phyloP scores from a whole-genome alignment of 2,329 filamentous ascomycete genomes.

The Boeremia lycopersici region DNA sequence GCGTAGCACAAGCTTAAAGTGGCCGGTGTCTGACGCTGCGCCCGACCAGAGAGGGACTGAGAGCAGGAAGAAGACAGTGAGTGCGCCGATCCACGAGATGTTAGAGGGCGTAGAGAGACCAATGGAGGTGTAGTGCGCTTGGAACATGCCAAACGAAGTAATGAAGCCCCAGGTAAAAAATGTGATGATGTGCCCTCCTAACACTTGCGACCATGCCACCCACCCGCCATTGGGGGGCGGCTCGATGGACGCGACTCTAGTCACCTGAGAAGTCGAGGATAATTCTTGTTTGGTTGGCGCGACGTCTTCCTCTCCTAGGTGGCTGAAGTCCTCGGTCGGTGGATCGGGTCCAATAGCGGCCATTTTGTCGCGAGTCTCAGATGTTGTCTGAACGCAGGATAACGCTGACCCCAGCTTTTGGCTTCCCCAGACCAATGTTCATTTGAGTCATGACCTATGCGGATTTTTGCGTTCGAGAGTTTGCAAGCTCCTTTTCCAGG shows the following conservation, averaged over 20 bases:
- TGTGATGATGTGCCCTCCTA: slow-evolving; percentile 39
- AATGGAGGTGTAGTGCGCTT: slow-evolving; percentile 54
- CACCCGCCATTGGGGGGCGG: slow-evolving; percentile 50
- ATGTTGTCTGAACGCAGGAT: not conserved
- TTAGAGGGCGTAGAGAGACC: slow-evolving; percentile 50
- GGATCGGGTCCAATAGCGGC: not conserved
- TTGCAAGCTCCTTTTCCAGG: not conserved
- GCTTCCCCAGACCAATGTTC: not conserved
- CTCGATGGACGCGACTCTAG: slow-evolving; percentile 11
- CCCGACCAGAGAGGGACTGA: slow-evolving; percentile 54
- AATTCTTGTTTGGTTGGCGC: not conserved
- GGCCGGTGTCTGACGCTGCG: slow-evolving; percentile 57
- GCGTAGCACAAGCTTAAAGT: slow-evolving; percentile 52
- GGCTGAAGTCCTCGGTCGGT: not conserved
- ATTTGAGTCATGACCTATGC: not conserved
- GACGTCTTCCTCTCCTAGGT: not conserved
- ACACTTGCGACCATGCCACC: slow-evolving; percentile 38
- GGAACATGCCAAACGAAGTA: slow-evolving; percentile 54
- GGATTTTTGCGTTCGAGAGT: not conserved
- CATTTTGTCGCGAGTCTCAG: not conserved
- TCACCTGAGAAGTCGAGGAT: not conserved
- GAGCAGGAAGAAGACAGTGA: slow-evolving; percentile 56
- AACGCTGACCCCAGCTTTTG: not conserved
- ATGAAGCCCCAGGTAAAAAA: slow-evolving; percentile 49
- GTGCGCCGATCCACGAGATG: slow-evolving; percentile 60